Evolutionary conservation across 2,329 filamentous ascomycete genomes (phyloP).

Genomic region (Ophiocordyceps unilateralis): DNA sequence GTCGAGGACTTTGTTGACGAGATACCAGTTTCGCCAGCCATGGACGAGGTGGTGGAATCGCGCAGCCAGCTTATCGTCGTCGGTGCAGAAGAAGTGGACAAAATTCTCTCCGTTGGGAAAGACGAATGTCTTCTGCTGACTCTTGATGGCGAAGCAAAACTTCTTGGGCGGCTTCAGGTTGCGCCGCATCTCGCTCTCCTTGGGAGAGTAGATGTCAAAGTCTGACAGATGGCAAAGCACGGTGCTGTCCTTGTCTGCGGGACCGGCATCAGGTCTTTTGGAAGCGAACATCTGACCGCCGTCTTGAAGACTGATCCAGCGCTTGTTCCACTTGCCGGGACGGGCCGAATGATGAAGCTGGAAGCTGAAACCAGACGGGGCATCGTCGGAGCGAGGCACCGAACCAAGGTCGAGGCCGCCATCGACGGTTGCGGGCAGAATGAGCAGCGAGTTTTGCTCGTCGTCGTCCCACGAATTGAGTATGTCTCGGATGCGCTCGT

Average conservation of each 20-base stretch:
- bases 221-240: constrained; percentile 76
- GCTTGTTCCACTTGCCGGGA: constrained; percentile 77
- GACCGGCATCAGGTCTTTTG: constrained; percentile 48
- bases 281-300: constrained; percentile 57
- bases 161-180: constrained; percentile 71
- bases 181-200: constrained; percentile 47
- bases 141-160: constrained; percentile 76
- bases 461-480: constrained; percentile 89
- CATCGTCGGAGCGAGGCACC: constrained; percentile 38
- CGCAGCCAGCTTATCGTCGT: constrained; percentile 49
- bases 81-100: constrained; percentile 80
- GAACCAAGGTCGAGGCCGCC: constrained; percentile 46
- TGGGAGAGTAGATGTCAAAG: constrained; percentile 79
- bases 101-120: constrained; percentile 74
- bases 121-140: constrained; percentile 72
- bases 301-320: constrained; percentile 54
- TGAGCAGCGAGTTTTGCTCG: constrained; percentile 53
- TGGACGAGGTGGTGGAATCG: constrained; percentile 58
- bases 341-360: constrained; percentile 67
- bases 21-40: constrained; percentile 79
- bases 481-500: constrained; percentile 72
- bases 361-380: constrained; percentile 49
- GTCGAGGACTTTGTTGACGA: constrained; percentile 50
- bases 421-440: constrained; percentile 42
- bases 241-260: constrained; percentile 45